Evolutionary conservation across 768 basidiomycete species (phyloP).

Genomic region (Boletus sp.): DNA sequence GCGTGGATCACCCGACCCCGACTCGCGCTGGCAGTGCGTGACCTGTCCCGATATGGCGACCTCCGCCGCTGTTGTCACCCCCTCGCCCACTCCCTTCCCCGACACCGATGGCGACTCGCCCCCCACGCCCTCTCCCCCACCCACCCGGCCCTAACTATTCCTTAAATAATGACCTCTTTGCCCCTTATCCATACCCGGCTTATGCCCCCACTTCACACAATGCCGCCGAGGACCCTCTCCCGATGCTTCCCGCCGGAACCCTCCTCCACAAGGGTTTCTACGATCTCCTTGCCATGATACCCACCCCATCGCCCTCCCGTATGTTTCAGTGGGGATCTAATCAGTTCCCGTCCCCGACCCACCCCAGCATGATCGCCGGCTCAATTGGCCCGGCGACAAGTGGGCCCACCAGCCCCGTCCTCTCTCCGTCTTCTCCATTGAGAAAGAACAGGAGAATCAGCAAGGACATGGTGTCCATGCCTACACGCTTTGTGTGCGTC

Average conservation of each 20-base stretch:
- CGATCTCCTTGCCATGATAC: slow-evolving; percentile 77
- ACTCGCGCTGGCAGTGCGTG: background rate
- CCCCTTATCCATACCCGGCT: slow-evolving; percentile 1
- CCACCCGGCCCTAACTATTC: background rate
- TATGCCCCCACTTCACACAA: background rate
- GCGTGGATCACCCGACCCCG: slow-evolving; percentile 5
- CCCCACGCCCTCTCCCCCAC: background rate
- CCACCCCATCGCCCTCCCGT: slow-evolving; percentile 64
- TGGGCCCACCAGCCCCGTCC: slow-evolving; percentile 12
- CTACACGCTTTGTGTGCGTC: slow-evolving; percentile 81
- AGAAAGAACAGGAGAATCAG: slow-evolving; percentile 68
- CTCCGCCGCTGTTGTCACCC: background rate
- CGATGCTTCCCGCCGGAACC: slow-evolving; percentile 62
- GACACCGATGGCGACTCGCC: slow-evolving; percentile 3
- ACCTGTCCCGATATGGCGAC: slow-evolving; percentile 1
- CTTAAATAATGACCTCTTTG: no score
- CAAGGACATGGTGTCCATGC: slow-evolving; percentile 87
- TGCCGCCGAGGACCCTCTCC: slow-evolving; percentile 16
- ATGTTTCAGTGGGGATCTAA: slow-evolving; percentile 52
- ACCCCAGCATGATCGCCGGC: slow-evolving; percentile 45
- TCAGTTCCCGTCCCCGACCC: slow-evolving; percentile 22
- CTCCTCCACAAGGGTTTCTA: slow-evolving; percentile 90
- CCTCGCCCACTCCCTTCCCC: background rate
- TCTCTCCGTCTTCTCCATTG: slow-evolving; percentile 33
- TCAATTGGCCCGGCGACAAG: no score